These are phyloP conservation scores for Emmonsiellopsis sp. DNA, from an alignment of 2,329 filamentous ascomycete genomes.

Conservation along the genomic window DNA sequence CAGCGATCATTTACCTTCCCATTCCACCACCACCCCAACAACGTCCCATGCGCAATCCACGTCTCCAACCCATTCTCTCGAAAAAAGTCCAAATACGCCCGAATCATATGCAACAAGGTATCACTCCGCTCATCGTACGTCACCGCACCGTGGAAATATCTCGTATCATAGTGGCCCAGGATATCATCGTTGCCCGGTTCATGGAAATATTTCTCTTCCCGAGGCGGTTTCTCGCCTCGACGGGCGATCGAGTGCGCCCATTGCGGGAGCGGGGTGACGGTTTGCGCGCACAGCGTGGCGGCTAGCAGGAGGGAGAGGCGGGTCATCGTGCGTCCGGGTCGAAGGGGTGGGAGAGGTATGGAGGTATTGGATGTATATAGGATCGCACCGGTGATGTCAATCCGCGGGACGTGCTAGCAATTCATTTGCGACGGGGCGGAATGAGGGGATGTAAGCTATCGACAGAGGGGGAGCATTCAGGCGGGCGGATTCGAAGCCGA, in stretches of 20 bases:
- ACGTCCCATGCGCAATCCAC: constrained; percentile 77
- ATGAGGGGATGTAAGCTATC: too few species aligned
- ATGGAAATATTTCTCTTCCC: constrained; percentile 53
- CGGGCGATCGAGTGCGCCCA: background rate
- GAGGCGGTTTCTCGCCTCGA: background rate
- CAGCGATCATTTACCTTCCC: constrained; percentile 35
- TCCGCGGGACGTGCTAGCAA: too few species aligned
- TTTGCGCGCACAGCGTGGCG: background rate
- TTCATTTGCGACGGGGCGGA: too few species aligned
- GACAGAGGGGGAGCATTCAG: background rate
- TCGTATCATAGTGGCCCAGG: constrained; percentile 64
- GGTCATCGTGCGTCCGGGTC: background rate
- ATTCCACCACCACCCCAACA: constrained; percentile 89
- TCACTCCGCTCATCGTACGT: constrained; percentile 58
- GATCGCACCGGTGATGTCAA: too few species aligned
- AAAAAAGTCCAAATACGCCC: constrained; percentile 64
- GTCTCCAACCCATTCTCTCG: constrained; percentile 60
- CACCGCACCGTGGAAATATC: constrained; percentile 59
- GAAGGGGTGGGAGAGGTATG: too few species aligned
- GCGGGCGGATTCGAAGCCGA: background rate
- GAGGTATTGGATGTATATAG: too few species aligned
- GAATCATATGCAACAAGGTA: constrained; percentile 60
- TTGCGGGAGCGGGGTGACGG: background rate
- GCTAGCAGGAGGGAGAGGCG: background rate
- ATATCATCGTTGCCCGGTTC: constrained; percentile 54